Percentiles rank a stretch among this genome's conserved stretches.
These are phyloP conservation scores for Rubia peregrina DNA, from an alignment of 305 asterid genomes.

Conservation along the genomic window DNA sequence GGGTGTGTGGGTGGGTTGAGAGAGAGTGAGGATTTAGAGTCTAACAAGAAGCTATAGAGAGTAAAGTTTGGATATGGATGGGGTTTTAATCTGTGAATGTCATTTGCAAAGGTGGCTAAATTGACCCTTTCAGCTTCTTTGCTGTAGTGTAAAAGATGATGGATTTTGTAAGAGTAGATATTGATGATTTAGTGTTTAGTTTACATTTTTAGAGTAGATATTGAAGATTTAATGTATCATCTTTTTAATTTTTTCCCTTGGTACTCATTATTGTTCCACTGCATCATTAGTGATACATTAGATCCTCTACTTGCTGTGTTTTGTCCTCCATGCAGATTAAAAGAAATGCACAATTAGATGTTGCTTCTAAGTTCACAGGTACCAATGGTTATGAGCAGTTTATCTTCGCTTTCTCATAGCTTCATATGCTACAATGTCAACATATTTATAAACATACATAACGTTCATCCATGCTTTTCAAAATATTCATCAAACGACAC, in stretches of 20 bases:
- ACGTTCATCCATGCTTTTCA: no score
- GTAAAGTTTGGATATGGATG: neutral
- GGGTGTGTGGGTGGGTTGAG: no score
- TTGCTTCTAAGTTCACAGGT: constrained; percentile 65
- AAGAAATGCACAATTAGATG: constrained; percentile 81
- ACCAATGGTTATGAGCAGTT: constrained; percentile 24
- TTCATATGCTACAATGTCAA: no score
- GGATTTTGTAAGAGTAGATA: neutral
- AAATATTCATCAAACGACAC: no score
- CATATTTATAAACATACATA: no score
- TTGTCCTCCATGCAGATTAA: constrained; percentile 45
- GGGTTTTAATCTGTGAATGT: neutral
- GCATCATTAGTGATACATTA: neutral
- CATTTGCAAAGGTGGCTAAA: neutral
- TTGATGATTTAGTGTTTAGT: neutral
- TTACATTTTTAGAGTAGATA: constrained; percentile 1
- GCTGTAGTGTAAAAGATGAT: neutral
- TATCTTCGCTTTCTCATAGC: no score
- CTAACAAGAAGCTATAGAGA: constrained; percentile 6
- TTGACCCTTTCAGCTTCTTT: constrained; percentile 10
- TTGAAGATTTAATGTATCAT: neutral
- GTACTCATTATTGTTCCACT: neutral
- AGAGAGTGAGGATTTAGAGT: neutral
- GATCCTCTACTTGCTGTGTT: neutral
- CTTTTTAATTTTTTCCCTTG: neutral